phyloP scores from a whole-genome alignment of 2,329 filamentous ascomycete genomes.

The Fusarium sp. region DNA sequence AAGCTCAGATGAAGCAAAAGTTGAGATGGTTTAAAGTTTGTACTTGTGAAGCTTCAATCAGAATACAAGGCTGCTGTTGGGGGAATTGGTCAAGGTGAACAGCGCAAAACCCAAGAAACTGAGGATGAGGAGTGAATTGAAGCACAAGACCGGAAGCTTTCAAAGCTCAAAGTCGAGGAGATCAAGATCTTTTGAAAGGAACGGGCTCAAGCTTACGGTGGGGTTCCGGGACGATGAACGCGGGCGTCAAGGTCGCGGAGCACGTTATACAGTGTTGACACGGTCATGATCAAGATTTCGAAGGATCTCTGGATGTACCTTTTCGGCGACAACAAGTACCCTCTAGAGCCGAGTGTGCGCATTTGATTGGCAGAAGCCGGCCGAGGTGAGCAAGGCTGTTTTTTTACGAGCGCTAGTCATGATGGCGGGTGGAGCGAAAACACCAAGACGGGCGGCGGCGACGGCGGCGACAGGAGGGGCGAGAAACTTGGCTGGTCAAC shows the following conservation, averaged over 20 bases:
- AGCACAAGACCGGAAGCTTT: constrained; percentile 17
- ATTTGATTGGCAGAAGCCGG: constrained; percentile 22
- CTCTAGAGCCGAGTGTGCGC: background rate
- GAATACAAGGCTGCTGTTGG: background rate
- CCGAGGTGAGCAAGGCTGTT: constrained; percentile 22
- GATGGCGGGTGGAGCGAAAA: constrained; percentile 36
- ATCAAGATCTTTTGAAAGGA: constrained; percentile 34
- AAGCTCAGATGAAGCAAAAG: background rate
- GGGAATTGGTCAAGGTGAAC: background rate
- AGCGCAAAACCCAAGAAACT: background rate
- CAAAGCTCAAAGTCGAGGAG: constrained; percentile 24
- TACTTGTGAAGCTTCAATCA: background rate
- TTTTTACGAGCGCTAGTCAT: constrained; percentile 12
- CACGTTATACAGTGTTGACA: constrained; percentile 26
- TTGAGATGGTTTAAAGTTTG: background rate
- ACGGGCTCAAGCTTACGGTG: constrained; percentile 19
- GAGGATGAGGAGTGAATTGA: constrained; percentile 13
- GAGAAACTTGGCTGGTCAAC: constrained; percentile 15
- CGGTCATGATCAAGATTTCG: background rate
- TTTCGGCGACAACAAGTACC: constrained; percentile 21
- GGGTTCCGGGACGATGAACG: constrained; percentile 17
- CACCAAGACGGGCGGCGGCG: constrained; percentile 24
- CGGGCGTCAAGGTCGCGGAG: constrained; percentile 8
- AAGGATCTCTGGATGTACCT: constrained; percentile 21
- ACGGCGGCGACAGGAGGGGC: constrained; percentile 17